Percentiles rank a stretch among this genome's conserved stretches.
Evolutionary conservation across 495 filamentous ascomycete genomes (phyloP).

Genomic region (Ascobolus immersus): DNA sequence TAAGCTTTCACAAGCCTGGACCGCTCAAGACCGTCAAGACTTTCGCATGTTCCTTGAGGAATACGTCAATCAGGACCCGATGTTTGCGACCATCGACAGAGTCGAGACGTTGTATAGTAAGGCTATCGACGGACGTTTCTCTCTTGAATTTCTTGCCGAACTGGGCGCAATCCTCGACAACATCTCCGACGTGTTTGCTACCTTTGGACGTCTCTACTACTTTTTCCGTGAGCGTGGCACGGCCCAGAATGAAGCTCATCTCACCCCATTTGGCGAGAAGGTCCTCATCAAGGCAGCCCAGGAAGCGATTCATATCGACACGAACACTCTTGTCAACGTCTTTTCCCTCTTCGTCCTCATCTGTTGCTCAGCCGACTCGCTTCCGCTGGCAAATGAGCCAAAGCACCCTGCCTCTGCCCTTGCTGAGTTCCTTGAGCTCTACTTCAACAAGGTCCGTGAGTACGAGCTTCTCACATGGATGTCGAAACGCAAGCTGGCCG

Average conservation of each 20-base stretch:
- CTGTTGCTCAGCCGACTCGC: too few relatives aligned
- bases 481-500: conserved; percentile 27
- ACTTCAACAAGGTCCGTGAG: conserved; percentile 44
- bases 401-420: conserved; percentile 5
- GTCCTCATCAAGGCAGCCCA: conserved; percentile 48
- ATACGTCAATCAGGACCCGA: conserved; percentile 10
- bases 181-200: conserved; percentile 11
- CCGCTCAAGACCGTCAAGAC: too few relatives aligned
- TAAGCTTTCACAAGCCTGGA: conserved; percentile 7
- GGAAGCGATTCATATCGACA: conserved; percentile 45
- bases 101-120: conserved; percentile 13
- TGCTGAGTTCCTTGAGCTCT: conserved; percentile 26
- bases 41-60: too few relatives aligned
- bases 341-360: conserved; percentile 61
- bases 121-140: conserved; percentile 10
- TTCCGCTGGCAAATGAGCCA: conserved; percentile 4
- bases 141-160: too few relatives aligned
- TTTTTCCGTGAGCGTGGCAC: not conserved
- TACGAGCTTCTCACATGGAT: conserved; percentile 67
- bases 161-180: conserved; percentile 8
- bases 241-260: conserved; percentile 7
- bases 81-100: conserved; percentile 10
- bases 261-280: conserved; percentile 47
- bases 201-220: conserved; percentile 11
- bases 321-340: conserved; percentile 50